A percentile compares a stretch with the other conserved stretches of the same genome.
Evolutionary conservation across 768 basidiomycete species (phyloP).

Genomic region (Ramaria sp.): DNA sequence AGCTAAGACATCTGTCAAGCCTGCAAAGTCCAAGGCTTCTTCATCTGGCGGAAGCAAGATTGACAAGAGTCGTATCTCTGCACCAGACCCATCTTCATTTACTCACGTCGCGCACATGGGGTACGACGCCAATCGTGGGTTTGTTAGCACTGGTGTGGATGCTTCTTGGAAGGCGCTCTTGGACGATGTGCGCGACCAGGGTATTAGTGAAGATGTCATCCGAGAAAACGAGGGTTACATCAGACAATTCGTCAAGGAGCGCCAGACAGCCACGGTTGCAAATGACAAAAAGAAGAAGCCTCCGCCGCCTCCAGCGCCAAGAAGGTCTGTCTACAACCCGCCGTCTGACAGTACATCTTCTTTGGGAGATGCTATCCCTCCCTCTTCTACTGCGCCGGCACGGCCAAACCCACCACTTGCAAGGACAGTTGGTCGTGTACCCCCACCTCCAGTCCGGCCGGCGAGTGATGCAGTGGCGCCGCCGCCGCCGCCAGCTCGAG

Average conservation of each 20-base stretch:
- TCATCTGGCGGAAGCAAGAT: constrained; percentile 60
- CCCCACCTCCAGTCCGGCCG: constrained; percentile 10
- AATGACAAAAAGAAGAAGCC: constrained; percentile 29
- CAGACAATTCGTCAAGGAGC: constrained; percentile 60
- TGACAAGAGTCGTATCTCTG: constrained; percentile 89
- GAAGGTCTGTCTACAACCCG: constrained; percentile 17
- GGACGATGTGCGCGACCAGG: constrained; percentile 48
- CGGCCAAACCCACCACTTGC: constrained; percentile 9
- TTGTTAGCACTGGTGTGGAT: constrained; percentile 79
- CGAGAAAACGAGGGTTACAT: constrained; percentile 82
- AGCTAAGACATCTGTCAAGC: constrained; percentile 39
- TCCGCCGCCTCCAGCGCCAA: constrained; percentile 24
- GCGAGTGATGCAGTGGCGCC: constrained; percentile 2
- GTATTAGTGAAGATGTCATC: constrained; percentile 60
- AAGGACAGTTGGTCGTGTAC: background rate
- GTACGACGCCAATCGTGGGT: constrained; percentile 79
- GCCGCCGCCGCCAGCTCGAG: constrained; percentile 7
- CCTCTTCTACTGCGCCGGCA: constrained; percentile 7
- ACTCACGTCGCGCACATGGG: constrained; percentile 93
- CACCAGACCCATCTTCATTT: constrained; percentile 68
- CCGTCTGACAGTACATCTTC: constrained; percentile 17
- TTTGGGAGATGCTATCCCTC: constrained; percentile 12
- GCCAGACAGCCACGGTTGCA: constrained; percentile 21
- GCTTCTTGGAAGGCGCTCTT: constrained; percentile 78
- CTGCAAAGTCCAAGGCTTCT: constrained; percentile 35